Percentiles rank a stretch among this genome's conserved stretches.
Evolutionary conservation across 2,329 filamentous ascomycete genomes (phyloP).

Genomic region (Claviceps cyperi): DNA sequence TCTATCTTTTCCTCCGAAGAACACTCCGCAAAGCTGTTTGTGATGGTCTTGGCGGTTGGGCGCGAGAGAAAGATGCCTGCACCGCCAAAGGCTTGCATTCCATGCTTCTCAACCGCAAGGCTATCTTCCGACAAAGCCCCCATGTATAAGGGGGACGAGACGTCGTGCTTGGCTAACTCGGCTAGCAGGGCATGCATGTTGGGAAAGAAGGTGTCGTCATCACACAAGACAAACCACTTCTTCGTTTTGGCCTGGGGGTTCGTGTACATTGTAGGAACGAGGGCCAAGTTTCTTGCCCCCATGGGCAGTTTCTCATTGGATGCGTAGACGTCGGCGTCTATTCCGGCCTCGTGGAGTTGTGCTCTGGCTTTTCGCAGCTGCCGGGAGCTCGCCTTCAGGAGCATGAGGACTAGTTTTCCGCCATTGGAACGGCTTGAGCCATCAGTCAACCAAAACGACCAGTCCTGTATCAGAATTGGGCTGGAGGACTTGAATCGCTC

Average conservation of each 20-base stretch:
- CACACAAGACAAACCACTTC: slow-evolving; percentile 47
- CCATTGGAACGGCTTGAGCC: slow-evolving; percentile 39
- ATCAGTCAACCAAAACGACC: slow-evolving; percentile 45
- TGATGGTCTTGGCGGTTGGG: slow-evolving; percentile 29
- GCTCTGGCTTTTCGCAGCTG: slow-evolving; percentile 32
- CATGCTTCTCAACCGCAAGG: slow-evolving; percentile 42
- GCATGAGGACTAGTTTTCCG: slow-evolving; percentile 36
- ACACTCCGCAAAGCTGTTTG: slow-evolving; percentile 28
- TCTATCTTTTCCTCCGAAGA: slow-evolving; percentile 19
- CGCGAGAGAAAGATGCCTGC: slow-evolving; percentile 47
- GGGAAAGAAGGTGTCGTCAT: slow-evolving; percentile 51
- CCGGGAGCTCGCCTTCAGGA: slow-evolving; percentile 34
- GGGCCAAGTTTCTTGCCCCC: slow-evolving; percentile 41
- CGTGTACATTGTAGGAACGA: slow-evolving; percentile 38
- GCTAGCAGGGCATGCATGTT: slow-evolving; percentile 39
- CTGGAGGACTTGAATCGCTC: slow-evolving; percentile 33
- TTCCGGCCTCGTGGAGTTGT: slow-evolving; percentile 30
- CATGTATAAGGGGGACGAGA: slow-evolving; percentile 38
- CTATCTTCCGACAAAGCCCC: slow-evolving; percentile 47
- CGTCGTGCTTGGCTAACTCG: slow-evolving; percentile 36
- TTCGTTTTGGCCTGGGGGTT: slow-evolving; percentile 30
- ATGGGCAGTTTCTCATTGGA: slow-evolving; percentile 31
- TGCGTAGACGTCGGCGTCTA: slow-evolving; percentile 40
- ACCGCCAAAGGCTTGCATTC: slow-evolving; percentile 48
- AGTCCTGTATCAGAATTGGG: slow-evolving; percentile 38